phyloP scores from a whole-genome alignment of 257 asterid genomes.

The Solanum etuberosum region DNA sequence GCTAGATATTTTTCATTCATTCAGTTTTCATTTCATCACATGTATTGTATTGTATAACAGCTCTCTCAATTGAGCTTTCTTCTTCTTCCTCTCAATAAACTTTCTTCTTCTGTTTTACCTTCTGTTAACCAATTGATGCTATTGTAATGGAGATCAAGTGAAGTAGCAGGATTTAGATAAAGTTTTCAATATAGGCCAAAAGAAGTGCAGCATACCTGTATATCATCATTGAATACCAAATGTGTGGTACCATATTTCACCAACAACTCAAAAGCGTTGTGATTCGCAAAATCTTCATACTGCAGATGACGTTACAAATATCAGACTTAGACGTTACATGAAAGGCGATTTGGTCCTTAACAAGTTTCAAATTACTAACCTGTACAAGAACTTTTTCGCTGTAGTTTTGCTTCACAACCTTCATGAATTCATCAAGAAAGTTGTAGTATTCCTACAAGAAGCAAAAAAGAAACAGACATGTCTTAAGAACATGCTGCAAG shows the following conservation, averaged over 20 bases:
- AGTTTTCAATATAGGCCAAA: not conserved
- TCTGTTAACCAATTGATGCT: too few relatives aligned
- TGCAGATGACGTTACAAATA: conserved; percentile 12
- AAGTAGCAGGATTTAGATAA: too few relatives aligned
- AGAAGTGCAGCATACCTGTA: conserved; percentile 45
- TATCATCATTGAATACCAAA: conserved; percentile 84
- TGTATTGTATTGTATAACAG: too few relatives aligned
- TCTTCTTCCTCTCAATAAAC: too few relatives aligned
- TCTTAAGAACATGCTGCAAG: not conserved
- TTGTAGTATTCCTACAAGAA: conserved; percentile 65
- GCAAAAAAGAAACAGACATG: not conserved
- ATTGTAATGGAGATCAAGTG: too few relatives aligned
- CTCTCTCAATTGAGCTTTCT: too few relatives aligned
- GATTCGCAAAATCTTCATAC: conserved; percentile 95
- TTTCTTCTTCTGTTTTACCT: too few relatives aligned
- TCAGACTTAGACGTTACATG: not conserved
- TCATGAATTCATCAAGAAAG: conserved; percentile 76
- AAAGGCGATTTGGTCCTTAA: not conserved
- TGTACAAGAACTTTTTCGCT: conserved; percentile 91
- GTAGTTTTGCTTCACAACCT: conserved; percentile 80
- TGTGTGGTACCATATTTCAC: conserved; percentile 88
- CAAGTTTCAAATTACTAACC: too few relatives aligned
- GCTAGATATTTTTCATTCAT: too few relatives aligned
- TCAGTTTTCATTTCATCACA: too few relatives aligned
- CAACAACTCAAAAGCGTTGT: conserved; percentile 89